Evolutionary conservation across 306 rosid species (phyloP).

Genomic region (Senna siamea): DNA sequence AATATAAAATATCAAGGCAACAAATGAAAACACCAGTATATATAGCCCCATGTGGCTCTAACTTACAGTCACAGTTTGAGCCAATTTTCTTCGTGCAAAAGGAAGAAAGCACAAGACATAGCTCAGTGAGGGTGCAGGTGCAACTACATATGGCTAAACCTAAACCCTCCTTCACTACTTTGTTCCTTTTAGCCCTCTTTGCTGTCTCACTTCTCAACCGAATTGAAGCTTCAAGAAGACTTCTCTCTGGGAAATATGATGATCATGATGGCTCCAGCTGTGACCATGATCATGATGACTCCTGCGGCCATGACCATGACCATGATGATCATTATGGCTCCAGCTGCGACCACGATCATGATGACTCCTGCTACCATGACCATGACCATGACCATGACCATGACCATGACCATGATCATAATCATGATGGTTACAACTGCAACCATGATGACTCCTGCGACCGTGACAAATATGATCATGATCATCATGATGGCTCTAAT

Average conservation of each 20-base stretch:
- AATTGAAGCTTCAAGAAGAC: constrained; percentile 1
- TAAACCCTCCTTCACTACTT: neutral
- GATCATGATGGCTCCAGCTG: neutral
- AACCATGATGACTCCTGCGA: neutral
- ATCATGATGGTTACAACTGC: neutral
- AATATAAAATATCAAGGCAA: no score
- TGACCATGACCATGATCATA: neutral
- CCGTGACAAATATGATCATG: neutral
- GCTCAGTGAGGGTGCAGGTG: no score
- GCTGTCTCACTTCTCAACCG: neutral
- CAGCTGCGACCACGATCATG: no score
- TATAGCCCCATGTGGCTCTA: no score
- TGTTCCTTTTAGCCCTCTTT: constrained; percentile 8
- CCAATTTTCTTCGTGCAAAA: no score
- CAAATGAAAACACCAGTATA: no score
- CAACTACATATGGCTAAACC: neutral
- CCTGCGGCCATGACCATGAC: neutral
- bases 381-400: neutral
- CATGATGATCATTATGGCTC: neutral
- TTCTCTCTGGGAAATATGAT: neutral
- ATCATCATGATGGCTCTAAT: neutral
- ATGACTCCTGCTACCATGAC: neutral
- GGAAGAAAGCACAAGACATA: no score
- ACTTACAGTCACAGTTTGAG: no score
- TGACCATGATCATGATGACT: neutral